Evolutionary conservation across 1,139 yeast genomes (phyloP).

Genomic region (Taphrina betulina): DNA sequence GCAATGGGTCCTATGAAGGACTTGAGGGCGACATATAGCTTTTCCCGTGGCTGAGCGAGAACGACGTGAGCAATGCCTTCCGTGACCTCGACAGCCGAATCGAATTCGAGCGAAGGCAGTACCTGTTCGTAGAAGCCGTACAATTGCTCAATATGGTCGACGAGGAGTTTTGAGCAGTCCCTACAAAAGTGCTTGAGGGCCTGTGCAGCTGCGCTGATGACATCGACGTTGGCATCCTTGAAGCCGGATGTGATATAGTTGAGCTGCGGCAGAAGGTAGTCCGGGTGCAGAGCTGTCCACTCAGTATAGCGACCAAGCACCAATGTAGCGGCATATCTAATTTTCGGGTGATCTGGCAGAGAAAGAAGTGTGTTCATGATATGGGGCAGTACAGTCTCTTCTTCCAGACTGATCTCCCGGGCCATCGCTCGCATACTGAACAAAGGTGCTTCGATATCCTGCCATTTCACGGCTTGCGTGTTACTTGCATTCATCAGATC

Average conservation of each 20-base stretch:
- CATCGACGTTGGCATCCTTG: conserved; percentile 52
- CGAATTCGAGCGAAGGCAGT: conserved; percentile 56
- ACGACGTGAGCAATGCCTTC: conserved; percentile 90
- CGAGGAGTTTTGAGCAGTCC: conserved; percentile 73
- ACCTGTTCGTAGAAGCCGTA: conserved; percentile 72
- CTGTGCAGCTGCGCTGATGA: conserved; percentile 82
- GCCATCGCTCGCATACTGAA: conserved; percentile 95
- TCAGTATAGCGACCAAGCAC: conserved; percentile 92
- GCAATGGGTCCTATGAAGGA: conserved; percentile 64
- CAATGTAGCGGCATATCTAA: conserved; percentile 87
- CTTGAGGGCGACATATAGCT: conserved; percentile 50
- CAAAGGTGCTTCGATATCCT: conserved; percentile 81
- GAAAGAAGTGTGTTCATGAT: conserved; percentile 69
- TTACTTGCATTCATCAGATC: conserved; percentile 44
- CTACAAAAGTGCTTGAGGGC: conserved; percentile 93
- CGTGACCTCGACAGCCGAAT: conserved; percentile 73
- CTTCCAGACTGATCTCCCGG: conserved; percentile 72
- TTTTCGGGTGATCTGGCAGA: conserved; percentile 81
- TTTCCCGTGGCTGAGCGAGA: conserved; percentile 53
- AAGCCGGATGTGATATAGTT: conserved; percentile 83
- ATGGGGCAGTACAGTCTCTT: conserved; percentile 68
- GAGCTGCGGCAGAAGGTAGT: conserved; percentile 75
- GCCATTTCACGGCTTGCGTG: conserved; percentile 60
- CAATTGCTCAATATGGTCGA: conserved; percentile 71
- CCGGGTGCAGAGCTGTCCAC: conserved; percentile 88